Base-by-base conservation (phyloP, 805 yeast genomes). In the Suhomyces faveliae region DNA sequence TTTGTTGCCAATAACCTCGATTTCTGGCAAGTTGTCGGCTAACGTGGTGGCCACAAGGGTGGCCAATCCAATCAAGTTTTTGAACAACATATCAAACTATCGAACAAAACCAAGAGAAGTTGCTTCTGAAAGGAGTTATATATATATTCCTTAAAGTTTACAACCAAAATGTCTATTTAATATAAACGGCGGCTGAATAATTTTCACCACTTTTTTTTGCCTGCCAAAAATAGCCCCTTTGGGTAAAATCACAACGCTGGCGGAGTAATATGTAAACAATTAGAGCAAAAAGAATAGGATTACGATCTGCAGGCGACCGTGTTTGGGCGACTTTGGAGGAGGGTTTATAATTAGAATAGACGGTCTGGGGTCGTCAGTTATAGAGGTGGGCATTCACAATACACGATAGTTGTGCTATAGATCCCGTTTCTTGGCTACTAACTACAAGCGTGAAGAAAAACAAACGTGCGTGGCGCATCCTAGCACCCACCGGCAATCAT, bases 1-100 rank as follows among this genome's bases (percentile, higher is more conserved):
- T 67, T 86, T 85, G 78, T 84, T 85, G 52, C 92, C 92, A 49
- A 78, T 80, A 54, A 86, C 77, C 60, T 85, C 89, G 55, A 87
- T 81, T 30, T 84, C 76, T 52, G 89, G 87, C 35, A 57, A 47
- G 43, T 50, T 52, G 5, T 48, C 53, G 23, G 55, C 53, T 59
- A 46, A 30, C 64, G 47, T 44, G 42, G 51, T 55, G 44, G 51
- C 56, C 43, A 62, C 41, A 17, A 62, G 43, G 15, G 67, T 64
- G 45, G 65, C 47, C 40, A 67, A 33, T 13, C 39, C 51, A 46
- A 63, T 46, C 47, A 68, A 50, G 24, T 68, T 61, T 46, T 62
- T 63, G 61, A 69, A 63, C 54, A 71, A 60, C 76, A 70, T 69
- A 22, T 40, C 37, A 45, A 48, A 38, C 38, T 35, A 27, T 29